Evolutionary conservation across 2,329 filamentous ascomycete genomes (phyloP).

Genomic region (Aureobasidium subglaciale): DNA sequence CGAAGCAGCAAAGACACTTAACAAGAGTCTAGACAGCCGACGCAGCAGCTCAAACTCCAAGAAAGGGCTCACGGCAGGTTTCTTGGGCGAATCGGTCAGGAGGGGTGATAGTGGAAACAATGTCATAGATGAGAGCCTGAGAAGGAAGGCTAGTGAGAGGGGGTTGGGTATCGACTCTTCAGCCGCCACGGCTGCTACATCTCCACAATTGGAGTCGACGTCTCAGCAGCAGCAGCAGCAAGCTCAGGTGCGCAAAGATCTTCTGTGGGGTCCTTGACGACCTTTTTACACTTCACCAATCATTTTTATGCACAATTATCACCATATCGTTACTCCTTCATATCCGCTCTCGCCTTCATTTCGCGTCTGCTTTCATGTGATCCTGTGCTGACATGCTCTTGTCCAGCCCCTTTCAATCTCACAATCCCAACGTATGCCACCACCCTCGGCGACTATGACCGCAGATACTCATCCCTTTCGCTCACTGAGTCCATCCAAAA

Average conservation of each 20-base stretch:
- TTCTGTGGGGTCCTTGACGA: slow-evolving; percentile 37
- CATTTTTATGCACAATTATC: neutral
- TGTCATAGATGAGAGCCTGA: neutral
- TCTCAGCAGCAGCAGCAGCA: slow-evolving; percentile 17
- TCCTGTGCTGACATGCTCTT: neutral
- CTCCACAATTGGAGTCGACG: slow-evolving; percentile 58
- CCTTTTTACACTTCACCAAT: neutral
- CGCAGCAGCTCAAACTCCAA: slow-evolving; percentile 82
- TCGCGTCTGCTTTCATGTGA: neutral
- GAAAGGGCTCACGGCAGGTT: slow-evolving; percentile 51
- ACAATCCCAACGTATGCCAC: neutral
- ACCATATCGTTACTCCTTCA: neutral
- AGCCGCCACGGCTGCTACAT: slow-evolving; percentile 43
- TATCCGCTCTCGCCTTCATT: neutral
- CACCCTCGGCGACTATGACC: neutral
- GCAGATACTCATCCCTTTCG: neutral
- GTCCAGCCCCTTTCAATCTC: neutral
- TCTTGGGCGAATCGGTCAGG: slow-evolving; percentile 13
- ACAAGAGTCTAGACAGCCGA: slow-evolving; percentile 83
- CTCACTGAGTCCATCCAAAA: slow-evolving; percentile 3
- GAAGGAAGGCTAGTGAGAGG: neutral
- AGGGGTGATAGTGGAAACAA: neutral
- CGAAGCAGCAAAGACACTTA: slow-evolving; percentile 47
- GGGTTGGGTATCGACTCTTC: slow-evolving; percentile 7
- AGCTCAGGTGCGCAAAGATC: slow-evolving; percentile 40